A percentile compares a stretch with the other conserved stretches of the same genome.
These are phyloP conservation scores for Sclerotinia sclerotiorum DNA, from an alignment of 2,329 filamentous ascomycete genomes.

Conservation along the genomic window DNA sequence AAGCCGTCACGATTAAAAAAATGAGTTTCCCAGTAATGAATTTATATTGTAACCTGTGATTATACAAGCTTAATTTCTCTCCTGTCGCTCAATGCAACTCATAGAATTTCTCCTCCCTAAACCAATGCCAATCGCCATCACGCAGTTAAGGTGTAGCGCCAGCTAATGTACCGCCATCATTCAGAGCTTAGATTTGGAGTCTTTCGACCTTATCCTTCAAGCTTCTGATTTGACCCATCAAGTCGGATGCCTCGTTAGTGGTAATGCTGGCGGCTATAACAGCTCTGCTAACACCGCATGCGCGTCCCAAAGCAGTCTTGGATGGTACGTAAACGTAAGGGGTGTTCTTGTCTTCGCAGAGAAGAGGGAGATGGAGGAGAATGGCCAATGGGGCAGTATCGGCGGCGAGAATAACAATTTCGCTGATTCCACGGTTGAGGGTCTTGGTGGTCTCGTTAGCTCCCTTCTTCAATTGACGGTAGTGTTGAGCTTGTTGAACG, in stretches of 20 bases:
- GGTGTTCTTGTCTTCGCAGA: conserved; percentile 81
- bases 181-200: conserved; percentile 73
- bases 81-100: not conserved
- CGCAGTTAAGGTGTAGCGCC: conserved; percentile 22
- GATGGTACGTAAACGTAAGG: conserved; percentile 70
- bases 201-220: conserved; percentile 96
- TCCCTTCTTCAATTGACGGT: conserved; percentile 82
- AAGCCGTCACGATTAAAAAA: not conserved
- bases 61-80: not conserved
- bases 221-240: conserved; percentile 81
- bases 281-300: conserved; percentile 82
- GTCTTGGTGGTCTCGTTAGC: conserved; percentile 87
- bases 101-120: not conserved
- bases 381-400: conserved; percentile 88
- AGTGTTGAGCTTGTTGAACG: conserved; percentile 58
- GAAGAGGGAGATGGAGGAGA: conserved; percentile 81
- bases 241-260: conserved; percentile 85
- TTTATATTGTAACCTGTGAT: conserved; percentile 10
- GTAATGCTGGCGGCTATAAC: conserved; percentile 90
- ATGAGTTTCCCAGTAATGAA: conserved; percentile 8
- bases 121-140: conserved; percentile 8
- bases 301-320: conserved; percentile 83
- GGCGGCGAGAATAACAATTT: conserved; percentile 85
- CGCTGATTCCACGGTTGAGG: conserved; percentile 84
- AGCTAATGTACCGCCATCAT: conserved; percentile 4